These are phyloP conservation scores for Spergularia marina DNA, from an alignment of 148 eudicot genomes.

Conservation along the genomic window DNA sequence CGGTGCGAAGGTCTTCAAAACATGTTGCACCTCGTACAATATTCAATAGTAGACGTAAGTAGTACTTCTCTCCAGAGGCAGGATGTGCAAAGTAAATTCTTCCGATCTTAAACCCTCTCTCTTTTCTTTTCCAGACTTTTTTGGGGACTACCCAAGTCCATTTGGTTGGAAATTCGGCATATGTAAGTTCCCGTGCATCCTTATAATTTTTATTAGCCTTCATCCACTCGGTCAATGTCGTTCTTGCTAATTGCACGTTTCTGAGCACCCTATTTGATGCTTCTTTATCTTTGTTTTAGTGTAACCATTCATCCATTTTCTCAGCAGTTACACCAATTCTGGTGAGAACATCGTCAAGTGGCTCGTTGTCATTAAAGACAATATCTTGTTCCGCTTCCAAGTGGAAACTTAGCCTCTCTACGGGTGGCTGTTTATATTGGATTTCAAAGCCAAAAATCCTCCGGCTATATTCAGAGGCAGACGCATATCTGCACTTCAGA, in stretches of 20 bases:
- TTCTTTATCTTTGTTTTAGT: too few relatives aligned
- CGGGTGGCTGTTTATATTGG: background rate
- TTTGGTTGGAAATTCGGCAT: conserved; percentile 14
- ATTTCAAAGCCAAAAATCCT: background rate
- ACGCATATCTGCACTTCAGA: conserved; percentile 11
- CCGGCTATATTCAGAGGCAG: background rate
- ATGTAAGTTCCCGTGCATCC: background rate
- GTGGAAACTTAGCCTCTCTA: background rate
- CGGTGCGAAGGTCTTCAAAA: background rate
- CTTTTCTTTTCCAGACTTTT: background rate
- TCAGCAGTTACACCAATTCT: background rate
- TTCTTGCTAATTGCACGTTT: background rate
- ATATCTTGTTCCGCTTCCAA: background rate
- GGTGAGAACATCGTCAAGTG: background rate
- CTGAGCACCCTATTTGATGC: too few relatives aligned
- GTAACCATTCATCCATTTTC: too few relatives aligned
- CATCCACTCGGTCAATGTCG: conserved; percentile 3
- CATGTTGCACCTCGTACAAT: background rate
- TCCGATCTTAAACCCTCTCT: background rate
- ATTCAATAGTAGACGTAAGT: conserved; percentile 5
- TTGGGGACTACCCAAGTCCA: background rate
- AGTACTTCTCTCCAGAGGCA: background rate
- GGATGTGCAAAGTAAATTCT: conserved; percentile 8
- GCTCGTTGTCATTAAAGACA: background rate
- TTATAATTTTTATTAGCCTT: background rate